Conservation (phyloP, 805 yeast genomes). For the Candida nanaspora region DNA sequence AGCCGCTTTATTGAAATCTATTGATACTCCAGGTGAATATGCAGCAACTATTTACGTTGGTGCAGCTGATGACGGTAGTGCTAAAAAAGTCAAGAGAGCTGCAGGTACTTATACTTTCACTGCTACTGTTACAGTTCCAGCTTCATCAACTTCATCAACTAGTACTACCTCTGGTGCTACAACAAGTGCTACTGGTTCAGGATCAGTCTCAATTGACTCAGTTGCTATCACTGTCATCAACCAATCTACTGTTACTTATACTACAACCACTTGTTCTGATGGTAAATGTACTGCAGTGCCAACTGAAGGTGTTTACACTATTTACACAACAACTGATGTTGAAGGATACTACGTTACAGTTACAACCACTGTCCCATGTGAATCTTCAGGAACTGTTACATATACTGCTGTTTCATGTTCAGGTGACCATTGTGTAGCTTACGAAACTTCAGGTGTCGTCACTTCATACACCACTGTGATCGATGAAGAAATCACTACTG, state of each 20-base stretch:
- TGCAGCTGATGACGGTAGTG: not conserved
- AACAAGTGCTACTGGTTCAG: not conserved
- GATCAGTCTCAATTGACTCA: conserved; percentile 2
- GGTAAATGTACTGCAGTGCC: conserved; percentile 12
- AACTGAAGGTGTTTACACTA: not conserved
- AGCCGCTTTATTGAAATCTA: not conserved
- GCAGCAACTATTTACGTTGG: not conserved
- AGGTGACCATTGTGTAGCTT: conserved; percentile 40
- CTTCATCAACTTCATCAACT: no score
- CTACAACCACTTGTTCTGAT: conserved; percentile 31
- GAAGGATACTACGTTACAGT: not conserved
- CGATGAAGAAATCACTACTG: not conserved
- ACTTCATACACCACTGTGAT: not conserved
- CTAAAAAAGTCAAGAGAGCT: conserved; percentile 1
- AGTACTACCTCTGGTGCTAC: not conserved
- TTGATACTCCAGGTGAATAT: not conserved
- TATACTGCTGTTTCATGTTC: conserved; percentile 27
- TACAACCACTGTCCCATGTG: not conserved
- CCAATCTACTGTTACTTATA: not conserved
- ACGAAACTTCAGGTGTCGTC: conserved; percentile 46
- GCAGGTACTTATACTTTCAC: not conserved
- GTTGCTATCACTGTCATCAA: conserved; percentile 8
- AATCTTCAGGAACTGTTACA: conserved; percentile 1
- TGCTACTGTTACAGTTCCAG: conserved; percentile 1
- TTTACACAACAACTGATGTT: not conserved